phyloP scores from a whole-genome alignment of 352 stramenopile species.

The Globisporangium irregulare region DNA sequence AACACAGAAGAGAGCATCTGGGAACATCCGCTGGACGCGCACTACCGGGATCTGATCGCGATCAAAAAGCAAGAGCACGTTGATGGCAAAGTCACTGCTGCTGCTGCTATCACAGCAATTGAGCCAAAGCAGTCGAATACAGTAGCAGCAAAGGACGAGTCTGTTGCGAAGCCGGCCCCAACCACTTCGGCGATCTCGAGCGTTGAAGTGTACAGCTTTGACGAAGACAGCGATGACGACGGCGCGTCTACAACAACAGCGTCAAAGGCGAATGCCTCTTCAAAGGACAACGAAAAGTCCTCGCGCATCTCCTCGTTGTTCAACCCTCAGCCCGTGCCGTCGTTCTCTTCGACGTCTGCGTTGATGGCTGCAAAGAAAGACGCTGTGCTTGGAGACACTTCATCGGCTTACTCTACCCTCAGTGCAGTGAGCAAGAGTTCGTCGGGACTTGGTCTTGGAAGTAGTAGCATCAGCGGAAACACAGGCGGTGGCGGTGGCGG shows the following conservation, averaged over 20 bases:
- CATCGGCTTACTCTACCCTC: not conserved
- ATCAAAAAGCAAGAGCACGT: conserved; percentile 35
- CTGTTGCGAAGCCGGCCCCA: not conserved
- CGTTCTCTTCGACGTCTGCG: conserved; percentile 11
- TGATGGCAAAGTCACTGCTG: conserved; percentile 4
- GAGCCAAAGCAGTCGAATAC: not conserved
- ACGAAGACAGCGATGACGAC: conserved; percentile 39
- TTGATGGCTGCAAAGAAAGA: not conserved
- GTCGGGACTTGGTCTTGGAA: not conserved
- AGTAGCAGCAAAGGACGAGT: not conserved
- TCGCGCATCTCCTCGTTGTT: conserved; percentile 14
- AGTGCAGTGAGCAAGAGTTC: not conserved
- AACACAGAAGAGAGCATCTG: conserved; percentile 59
- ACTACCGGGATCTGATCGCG: conserved; percentile 54
- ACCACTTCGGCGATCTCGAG: conserved; percentile 15
- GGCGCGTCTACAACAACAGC: not conserved
- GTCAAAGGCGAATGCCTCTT: not conserved
- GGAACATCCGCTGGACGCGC: conserved; percentile 56
- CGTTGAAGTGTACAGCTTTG: conserved; percentile 51
- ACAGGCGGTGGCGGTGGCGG: conserved; percentile 2
- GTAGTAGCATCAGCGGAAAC: not conserved
- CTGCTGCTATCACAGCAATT: not conserved
- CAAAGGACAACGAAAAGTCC: conserved; percentile 1
- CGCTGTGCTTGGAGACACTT: not conserved
- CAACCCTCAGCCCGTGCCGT: conserved; percentile 12